phyloP scores from a whole-genome alignment of 305 asterid species.

The Rubia tinctorum region DNA sequence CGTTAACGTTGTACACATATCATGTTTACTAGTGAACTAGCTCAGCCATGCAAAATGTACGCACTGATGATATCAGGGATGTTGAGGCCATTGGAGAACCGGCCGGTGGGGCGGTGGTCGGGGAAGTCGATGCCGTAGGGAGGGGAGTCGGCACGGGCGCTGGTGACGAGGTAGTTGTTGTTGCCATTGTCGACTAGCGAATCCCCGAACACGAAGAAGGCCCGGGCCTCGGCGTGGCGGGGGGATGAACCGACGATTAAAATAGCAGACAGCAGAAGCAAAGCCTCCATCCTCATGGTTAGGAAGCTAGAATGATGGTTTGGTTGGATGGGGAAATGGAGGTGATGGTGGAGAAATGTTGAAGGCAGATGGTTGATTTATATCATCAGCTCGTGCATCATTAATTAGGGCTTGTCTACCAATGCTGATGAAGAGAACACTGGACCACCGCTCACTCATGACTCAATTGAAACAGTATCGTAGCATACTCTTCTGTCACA shows the following conservation, averaged over 20 bases:
- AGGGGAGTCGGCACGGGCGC: constrained; percentile 19
- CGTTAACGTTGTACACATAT: too few species aligned
- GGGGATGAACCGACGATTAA: neutral
- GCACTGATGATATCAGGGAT: constrained; percentile 16
- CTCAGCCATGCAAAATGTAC: neutral
- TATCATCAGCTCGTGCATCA: neutral
- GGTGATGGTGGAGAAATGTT: neutral
- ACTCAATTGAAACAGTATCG: neutral
- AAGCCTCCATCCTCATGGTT: neutral
- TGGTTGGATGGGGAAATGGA: neutral
- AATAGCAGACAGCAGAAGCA: neutral
- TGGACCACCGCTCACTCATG: neutral
- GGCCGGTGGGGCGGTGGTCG: constrained; percentile 17
- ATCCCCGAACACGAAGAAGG: constrained; percentile 17
- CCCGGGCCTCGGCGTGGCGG: constrained; percentile 9
- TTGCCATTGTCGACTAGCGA: constrained; percentile 17
- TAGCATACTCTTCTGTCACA: too few species aligned
- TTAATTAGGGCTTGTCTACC: neutral
- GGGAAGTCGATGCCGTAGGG: constrained; percentile 21
- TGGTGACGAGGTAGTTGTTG: constrained; percentile 19
- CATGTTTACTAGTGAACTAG: too few species aligned
- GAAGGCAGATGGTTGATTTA: neutral
- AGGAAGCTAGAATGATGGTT: neutral
- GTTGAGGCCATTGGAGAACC: constrained; percentile 19
- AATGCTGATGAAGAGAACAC: neutral